Evolutionary conservation across 768 basidiomycete species (phyloP), one percentile per base, ranked within the genome.

Genomic region (Naganishia vaughanmartiniae): DNA sequence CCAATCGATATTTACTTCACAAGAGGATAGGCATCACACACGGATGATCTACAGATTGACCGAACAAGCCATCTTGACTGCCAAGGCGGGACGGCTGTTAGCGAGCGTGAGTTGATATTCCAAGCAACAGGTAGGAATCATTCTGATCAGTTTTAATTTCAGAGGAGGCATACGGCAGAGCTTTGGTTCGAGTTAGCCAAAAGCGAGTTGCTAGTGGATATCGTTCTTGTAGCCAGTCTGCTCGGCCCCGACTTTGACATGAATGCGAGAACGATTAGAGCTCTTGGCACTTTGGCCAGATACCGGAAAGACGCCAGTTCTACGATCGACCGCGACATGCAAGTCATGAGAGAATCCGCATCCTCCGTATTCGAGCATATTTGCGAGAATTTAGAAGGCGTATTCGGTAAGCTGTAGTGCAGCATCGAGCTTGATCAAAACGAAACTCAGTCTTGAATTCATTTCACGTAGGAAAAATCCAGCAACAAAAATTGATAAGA

Each of bases 191-290:
- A 63, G 39, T 42, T 63, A 4, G 60, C 60, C 3, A 63, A 63
- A 28, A 63, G 39, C 60, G 60, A 63, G 39, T 28, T 45, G 21
- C 60, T 63, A 5, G 60, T 45, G 21, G 60, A 63, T 24, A 63
- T 63, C 9, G 26, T 63, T 42, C 24, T 63, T 4, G 5, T 19
- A 15, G 60, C 60, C 19, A 45, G 60, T 63, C 42, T 63, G 24
- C 60, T 63, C n/a, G 46, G 60, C 26, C 60, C 60, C 19, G 60
- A 63, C 26, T 63, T 63, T 21, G 60, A 63, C 24, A 63, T 63
- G 60, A 63, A 63, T 45, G 42, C 42, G 5, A 36, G 60, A 21
- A 63, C 60, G 2, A 63, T 63, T 30, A 11, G 14, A 45, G 21
- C 60, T 19, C 60, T 63, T 12, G 60, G 39, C 24, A 45, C 39